phyloP scores from a whole-genome alignment of 257 asterid species.

The Orobanche coerulescens region DNA sequence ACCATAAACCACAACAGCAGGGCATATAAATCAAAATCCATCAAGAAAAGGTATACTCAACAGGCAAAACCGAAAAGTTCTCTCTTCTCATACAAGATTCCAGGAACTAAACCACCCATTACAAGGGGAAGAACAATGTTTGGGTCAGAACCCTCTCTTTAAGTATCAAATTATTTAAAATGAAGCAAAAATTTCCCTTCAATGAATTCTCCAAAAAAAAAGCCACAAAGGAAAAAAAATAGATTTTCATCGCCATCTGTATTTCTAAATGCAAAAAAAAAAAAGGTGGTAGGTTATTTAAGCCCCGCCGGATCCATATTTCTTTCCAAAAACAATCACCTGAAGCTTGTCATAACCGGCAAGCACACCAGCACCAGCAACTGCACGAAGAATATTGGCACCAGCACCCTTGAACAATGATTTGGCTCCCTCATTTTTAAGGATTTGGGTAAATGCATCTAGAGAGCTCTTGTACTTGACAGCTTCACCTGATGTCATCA shows the following conservation, averaged over 20 bases:
- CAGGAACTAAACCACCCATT: neutral
- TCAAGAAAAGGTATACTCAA: too few species aligned
- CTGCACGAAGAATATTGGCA: neutral
- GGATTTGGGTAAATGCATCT: neutral
- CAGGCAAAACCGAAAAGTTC: neutral
- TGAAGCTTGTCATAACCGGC: constrained; percentile 5
- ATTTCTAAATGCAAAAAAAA: neutral
- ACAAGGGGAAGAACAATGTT: neutral
- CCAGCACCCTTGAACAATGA: constrained; percentile 6
- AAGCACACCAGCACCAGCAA: neutral
- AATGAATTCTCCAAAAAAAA: neutral
- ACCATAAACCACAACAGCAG: too few species aligned
- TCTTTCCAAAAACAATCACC: constrained; percentile 2
- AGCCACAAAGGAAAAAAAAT: neutral
- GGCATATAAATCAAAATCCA: too few species aligned
- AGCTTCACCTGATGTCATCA: constrained; percentile 1
- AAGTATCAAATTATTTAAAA: neutral
- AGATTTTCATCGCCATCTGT: constrained; percentile 1
- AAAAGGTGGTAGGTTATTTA: neutral
- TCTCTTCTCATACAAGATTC: neutral
- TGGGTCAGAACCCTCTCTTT: neutral
- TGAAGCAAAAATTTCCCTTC: neutral
- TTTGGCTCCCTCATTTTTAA: neutral
- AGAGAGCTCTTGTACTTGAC: constrained; percentile 3
- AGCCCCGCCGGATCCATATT: neutral